Evolutionary conservation across 495 filamentous ascomycete genomes (phyloP).

Genomic region (Ascodesmis nigricans): DNA sequence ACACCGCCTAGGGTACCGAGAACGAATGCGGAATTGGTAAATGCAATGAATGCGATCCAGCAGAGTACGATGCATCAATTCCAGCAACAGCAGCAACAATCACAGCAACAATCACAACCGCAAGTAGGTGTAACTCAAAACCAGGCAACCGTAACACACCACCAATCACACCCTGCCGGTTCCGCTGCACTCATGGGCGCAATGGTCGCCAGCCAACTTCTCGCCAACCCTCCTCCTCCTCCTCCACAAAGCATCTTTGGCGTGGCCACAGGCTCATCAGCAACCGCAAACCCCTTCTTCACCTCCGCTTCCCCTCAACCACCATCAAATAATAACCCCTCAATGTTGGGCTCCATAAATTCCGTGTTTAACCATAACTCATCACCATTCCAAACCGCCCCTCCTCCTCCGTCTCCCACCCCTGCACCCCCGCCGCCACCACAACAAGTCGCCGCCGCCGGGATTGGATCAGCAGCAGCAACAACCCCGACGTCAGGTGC

Average conservation of each 20-base stretch:
- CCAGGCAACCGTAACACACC: conserved; percentile 13
- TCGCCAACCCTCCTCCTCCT: conserved; percentile 5
- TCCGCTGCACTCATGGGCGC: conserved; percentile 12
- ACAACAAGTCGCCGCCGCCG: conserved; percentile 27
- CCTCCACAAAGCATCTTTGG: too few relatives aligned
- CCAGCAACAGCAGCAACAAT: conserved; percentile 3
- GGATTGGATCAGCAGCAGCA: conserved; percentile 19
- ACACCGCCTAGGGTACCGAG: conserved; percentile 7
- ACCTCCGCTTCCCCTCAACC: too few relatives aligned
- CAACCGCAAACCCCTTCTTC: too few relatives aligned
- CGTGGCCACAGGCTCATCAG: too few relatives aligned
- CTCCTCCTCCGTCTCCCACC: conserved; percentile 8
- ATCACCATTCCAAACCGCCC: too few relatives aligned
- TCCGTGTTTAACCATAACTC: conserved; percentile 1
- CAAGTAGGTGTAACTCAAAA: conserved; percentile 9
- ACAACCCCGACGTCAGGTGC: conserved; percentile 11
- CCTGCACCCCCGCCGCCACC: conserved; percentile 1
- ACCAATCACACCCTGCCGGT: conserved; percentile 15
- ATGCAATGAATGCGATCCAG: conserved; percentile 4
- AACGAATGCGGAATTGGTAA: background rate
- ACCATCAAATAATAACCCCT: too few relatives aligned
- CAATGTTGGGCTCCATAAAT: conserved; percentile 6
- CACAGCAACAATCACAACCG: too few relatives aligned
- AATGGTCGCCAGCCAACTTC: conserved; percentile 12
- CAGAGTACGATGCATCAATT: conserved; percentile 3